Conservation (phyloP, 2,329 filamentous ascomycete species). For the Xylariaceae sp. region DNA sequence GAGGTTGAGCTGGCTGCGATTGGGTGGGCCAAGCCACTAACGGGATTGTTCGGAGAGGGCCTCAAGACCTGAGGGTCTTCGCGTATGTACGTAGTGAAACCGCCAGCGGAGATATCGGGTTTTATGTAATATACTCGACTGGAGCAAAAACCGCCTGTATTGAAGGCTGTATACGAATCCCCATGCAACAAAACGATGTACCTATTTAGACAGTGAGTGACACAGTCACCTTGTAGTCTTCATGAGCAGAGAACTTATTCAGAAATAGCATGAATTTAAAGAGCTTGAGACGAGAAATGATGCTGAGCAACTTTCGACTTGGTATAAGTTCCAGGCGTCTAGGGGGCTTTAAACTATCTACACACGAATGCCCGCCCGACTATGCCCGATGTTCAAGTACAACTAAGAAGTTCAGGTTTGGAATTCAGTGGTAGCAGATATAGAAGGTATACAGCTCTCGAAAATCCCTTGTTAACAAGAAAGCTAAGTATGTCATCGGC, state of each 20-base stretch:
- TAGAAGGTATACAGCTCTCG: background rate
- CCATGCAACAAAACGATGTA: no score
- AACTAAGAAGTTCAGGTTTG: background rate
- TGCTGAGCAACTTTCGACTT: no score
- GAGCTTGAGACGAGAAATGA: no score
- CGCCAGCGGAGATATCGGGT: background rate
- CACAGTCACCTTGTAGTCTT: no score
- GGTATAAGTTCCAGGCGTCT: no score
- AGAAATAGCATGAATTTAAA: no score
- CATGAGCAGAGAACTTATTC: no score
- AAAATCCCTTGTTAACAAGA: background rate
- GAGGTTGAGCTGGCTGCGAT: constrained; percentile 26
- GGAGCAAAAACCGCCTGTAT: no score
- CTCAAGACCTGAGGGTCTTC: constrained; percentile 4
- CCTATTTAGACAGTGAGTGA: no score
- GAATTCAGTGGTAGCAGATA: background rate
- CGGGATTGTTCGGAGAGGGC: constrained; percentile 36
- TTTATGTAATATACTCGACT: background rate
- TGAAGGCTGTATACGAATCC: no score
- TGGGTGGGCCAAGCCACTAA: constrained; percentile 32
- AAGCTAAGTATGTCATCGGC: background rate
- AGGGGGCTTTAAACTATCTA: no score
- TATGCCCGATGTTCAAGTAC: background rate
- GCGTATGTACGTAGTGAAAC: background rate
- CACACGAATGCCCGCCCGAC: no score